Conservation (phyloP, 352 stramenopile genomes). For the Bremia lactucae region DNA sequence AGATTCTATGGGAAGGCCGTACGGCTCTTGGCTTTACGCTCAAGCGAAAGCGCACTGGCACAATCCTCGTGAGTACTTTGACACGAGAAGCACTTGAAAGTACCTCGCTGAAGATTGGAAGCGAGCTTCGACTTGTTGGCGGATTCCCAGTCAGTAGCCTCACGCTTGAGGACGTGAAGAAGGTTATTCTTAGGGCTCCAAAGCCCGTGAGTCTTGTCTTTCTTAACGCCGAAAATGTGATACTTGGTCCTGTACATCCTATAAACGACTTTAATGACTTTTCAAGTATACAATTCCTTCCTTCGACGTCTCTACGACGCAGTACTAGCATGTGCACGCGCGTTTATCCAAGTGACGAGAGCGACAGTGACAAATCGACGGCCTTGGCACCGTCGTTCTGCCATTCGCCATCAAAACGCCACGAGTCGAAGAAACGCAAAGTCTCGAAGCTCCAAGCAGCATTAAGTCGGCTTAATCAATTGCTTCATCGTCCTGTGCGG, state of each 20-base stretch:
- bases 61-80: conserved; percentile 59
- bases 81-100: conserved; percentile 16
- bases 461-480: conserved; percentile 55
- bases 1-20: conserved; percentile 58
- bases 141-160: conserved; percentile 64
- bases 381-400: conserved; percentile 19
- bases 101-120: conserved; percentile 44
- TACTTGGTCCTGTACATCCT: conserved; percentile 12
- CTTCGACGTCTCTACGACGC: conserved; percentile 10
- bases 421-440: conserved; percentile 50
- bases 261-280: conserved; percentile 25
- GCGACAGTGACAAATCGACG: conserved; percentile 13
- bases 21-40: conserved; percentile 54
- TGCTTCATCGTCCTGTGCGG: conserved; percentile 67
- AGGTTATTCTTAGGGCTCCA: conserved; percentile 59
- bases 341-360: conserved; percentile 14
- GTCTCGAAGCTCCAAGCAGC: conserved; percentile 53
- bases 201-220: conserved; percentile 77
- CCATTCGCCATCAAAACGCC: conserved; percentile 23
- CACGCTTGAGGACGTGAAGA: conserved; percentile 63
- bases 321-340: conserved; percentile 18
- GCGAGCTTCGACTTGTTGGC: conserved; percentile 62
- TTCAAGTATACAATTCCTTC: conserved; percentile 2
- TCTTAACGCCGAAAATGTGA: conserved; percentile 42
- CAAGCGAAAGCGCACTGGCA: conserved; percentile 60